phyloP scores from a whole-genome alignment of 441 rosid species.

The Hura crepitans region DNA sequence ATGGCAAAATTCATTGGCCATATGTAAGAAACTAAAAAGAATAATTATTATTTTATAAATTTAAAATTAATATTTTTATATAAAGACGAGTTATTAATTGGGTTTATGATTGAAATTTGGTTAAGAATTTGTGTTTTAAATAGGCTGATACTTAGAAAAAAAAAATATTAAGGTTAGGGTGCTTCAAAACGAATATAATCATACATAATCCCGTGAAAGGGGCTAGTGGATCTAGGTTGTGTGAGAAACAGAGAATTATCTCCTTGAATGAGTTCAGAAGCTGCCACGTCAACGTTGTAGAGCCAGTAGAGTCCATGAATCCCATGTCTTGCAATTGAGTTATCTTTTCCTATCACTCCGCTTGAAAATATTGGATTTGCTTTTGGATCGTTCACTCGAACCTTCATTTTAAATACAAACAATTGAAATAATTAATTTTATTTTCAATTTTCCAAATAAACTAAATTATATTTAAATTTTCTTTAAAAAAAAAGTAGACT shows the following conservation, averaged over 20 bases:
- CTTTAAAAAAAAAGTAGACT: too few relatives aligned
- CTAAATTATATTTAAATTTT: background rate
- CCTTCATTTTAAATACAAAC: too few relatives aligned
- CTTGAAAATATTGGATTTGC: conserved; percentile 54
- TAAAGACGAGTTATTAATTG: too few relatives aligned
- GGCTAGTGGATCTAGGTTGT: conserved; percentile 47
- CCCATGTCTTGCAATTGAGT: conserved; percentile 87
- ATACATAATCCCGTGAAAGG: conserved; percentile 78
- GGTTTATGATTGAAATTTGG: too few relatives aligned
- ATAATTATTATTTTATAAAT: too few relatives aligned
- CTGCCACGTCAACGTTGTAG: conserved; percentile 48
- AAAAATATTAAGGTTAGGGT: conserved; percentile 38
- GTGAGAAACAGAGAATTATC: conserved; percentile 63
- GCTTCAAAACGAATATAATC: conserved; percentile 86
- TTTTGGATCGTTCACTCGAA: conserved; percentile 54
- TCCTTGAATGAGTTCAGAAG: conserved; percentile 47
- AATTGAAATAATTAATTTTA: too few relatives aligned
- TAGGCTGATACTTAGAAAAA: too few relatives aligned
- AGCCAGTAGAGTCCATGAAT: conserved; percentile 84
- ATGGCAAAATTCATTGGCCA: too few relatives aligned
- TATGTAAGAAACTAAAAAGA: too few relatives aligned
- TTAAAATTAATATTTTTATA: too few relatives aligned
- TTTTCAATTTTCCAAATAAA: background rate
- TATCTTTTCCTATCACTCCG: conserved; percentile 76
- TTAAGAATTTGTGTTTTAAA: too few relatives aligned